Base-by-base conservation (phyloP, 2,329 filamentous ascomycete genomes). In the Pochonia chlamydosporia region DNA sequence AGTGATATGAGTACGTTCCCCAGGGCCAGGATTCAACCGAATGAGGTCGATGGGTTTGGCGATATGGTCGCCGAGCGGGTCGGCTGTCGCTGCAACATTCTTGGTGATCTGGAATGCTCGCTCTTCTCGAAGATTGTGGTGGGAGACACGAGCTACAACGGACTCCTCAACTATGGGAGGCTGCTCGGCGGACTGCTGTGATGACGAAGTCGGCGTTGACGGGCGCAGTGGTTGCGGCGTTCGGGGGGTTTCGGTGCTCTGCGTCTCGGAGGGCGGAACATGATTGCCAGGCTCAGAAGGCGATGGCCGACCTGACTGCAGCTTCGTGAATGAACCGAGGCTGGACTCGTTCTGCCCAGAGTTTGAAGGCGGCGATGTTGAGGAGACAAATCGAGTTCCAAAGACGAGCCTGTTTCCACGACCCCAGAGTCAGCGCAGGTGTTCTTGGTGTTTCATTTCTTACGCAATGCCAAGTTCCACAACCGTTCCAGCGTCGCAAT, bases 101-200 rank as follows among this genome's bases (percentile, higher is more conserved):
- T 86, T 89, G 60, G 84, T 81, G 55, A 93, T 87, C 57, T 95
- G 87, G 60, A 87, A 96, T 48, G 92, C 85, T 52, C 91, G 78
- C 70, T 97, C 91, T 56, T 96, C 81, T 7, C 91, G 82, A 44
- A 96, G 72, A 14, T 85, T 78, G 66, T 96, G 89, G 52, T 81
- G 84, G 0, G 91, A 96, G 39, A 96, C 76, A 20, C 89, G 83
- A 37, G 90, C 92, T 24, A 96, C 74, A 5, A 96, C 84, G 7
- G 78, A 76, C 51, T 82, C 76, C 66, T 81, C 84, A 39, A 80
- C 59, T 51, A 76, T 78, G 36, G 74, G 71, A 52, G 74, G 67
- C 59, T 83, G 65, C 56, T 45, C 47, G 60, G 58, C 53, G 54
- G 52, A 55, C 49, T 61, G 49, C 25, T 65, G 56, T 33, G 64